Conservation (phyloP, 2,329 filamentous ascomycete species). For the Nigrospora sphaerica region DNA sequence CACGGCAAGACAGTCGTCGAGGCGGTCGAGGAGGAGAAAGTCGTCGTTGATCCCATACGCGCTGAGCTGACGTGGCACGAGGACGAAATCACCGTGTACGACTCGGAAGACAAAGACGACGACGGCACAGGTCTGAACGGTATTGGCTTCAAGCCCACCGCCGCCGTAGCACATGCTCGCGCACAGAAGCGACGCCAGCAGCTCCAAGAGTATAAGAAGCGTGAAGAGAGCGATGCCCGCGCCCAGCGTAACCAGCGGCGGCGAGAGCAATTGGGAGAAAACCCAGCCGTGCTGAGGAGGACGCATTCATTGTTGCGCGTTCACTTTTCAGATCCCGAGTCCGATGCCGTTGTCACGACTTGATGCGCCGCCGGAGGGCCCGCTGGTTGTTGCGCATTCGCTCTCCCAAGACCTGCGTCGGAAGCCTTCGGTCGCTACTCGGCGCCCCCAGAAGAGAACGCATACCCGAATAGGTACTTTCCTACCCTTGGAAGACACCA, state of each 20-base stretch:
- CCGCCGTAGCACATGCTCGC: slow-evolving; percentile 51
- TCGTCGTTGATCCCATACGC: slow-evolving; percentile 42
- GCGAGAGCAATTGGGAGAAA: slow-evolving; percentile 24
- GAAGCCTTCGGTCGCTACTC: too few species aligned
- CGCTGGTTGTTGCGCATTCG: too few species aligned
- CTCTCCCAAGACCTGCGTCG: too few species aligned
- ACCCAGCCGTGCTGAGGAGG: slow-evolving; percentile 11
- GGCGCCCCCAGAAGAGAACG: too few species aligned
- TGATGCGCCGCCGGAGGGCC: slow-evolving; percentile 4
- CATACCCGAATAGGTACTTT: too few species aligned
- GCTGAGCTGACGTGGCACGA: slow-evolving; percentile 61
- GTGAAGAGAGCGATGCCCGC: slow-evolving; percentile 54
- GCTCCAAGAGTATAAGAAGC: slow-evolving; percentile 53
- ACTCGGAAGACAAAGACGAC: slow-evolving; percentile 58
- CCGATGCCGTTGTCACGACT: slow-evolving; percentile 19
- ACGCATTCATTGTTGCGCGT: slow-evolving; percentile 20
- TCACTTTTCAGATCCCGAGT: slow-evolving; percentile 22
- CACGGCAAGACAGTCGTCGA: slow-evolving; percentile 9
- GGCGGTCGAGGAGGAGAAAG: slow-evolving; percentile 22
- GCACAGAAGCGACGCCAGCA: slow-evolving; percentile 52
- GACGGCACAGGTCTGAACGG: slow-evolving; percentile 62
- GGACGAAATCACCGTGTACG: slow-evolving; percentile 61
- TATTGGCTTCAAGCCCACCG: slow-evolving; percentile 58
- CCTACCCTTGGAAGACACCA: too few species aligned
- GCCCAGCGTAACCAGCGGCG: slow-evolving; percentile 46